Percentiles rank a stretch among this genome's conserved stretches.
These are phyloP conservation scores for Citrus maxima DNA, from an alignment of 345 rosid species.

Conservation along the genomic window DNA sequence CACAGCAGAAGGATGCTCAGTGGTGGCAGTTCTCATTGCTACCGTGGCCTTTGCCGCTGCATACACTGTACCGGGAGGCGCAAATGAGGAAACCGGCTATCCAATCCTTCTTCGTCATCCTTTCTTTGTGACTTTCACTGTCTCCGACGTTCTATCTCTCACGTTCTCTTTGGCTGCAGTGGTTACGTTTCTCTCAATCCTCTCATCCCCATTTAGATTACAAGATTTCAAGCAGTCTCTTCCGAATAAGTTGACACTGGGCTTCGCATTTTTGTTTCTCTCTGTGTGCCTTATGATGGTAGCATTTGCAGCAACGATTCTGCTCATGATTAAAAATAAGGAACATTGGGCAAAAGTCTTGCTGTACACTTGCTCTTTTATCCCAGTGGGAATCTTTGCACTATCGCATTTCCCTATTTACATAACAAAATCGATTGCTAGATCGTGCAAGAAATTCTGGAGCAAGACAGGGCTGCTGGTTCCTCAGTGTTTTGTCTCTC, in stretches of 20 bases:
- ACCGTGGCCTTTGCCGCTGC: constrained; percentile 29
- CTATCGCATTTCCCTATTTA: not conserved
- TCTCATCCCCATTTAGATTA: constrained; percentile 13
- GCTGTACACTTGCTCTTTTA: not conserved
- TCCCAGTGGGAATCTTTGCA: constrained; percentile 1
- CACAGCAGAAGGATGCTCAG: constrained; percentile 16
- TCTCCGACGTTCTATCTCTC: constrained; percentile 20
- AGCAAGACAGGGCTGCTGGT: not conserved
- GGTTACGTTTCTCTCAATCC: constrained; percentile 23
- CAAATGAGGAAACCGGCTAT: constrained; percentile 12
- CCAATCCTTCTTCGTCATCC: constrained; percentile 14
- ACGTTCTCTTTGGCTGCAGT: constrained; percentile 12
- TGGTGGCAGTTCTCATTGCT: constrained; percentile 23
- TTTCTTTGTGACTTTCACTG: constrained; percentile 14
- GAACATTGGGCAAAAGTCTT: too few relatives aligned
- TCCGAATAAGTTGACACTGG: not conserved
- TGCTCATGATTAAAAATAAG: too few relatives aligned
- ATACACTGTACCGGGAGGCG: constrained; percentile 25
- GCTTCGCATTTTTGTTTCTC: constrained; percentile 3
- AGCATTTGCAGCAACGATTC: not conserved
- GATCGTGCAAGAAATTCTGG: not conserved
- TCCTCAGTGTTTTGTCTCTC: not conserved
- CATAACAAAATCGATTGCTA: not conserved
- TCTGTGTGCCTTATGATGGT: constrained; percentile 9
- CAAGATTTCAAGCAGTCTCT: constrained; percentile 9